phyloP scores from a whole-genome alignment of 495 filamentous ascomycete genomes.

The Aspergillus egyptiacus region DNA sequence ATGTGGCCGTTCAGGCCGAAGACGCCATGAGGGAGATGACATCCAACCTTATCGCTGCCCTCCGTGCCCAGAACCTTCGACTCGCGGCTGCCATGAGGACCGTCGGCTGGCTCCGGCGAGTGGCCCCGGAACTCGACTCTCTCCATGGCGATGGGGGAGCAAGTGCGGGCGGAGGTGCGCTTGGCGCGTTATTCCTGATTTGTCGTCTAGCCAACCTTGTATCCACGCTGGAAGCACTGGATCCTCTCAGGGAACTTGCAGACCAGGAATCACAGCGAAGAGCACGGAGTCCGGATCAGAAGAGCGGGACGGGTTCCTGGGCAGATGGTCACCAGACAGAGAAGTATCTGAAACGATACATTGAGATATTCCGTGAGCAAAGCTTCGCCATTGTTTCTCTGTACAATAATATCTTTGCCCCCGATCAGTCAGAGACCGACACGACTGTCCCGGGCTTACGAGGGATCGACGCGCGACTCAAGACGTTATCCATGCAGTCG shows the following conservation, averaged over 20 bases:
- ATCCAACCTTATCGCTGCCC: conserved; percentile 68
- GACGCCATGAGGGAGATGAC: conserved; percentile 87
- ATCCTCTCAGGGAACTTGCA: conserved; percentile 80
- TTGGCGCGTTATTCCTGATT: conserved; percentile 82
- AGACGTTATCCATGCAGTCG: conserved; percentile 18
- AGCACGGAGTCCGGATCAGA: conserved; percentile 20
- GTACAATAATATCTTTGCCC: conserved; percentile 82
- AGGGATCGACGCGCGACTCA: conserved; percentile 30
- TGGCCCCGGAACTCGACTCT: conserved; percentile 71
- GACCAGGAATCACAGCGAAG: conserved; percentile 69
- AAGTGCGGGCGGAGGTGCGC: conserved; percentile 49
- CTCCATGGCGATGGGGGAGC: conserved; percentile 35
- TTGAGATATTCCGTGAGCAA: conserved; percentile 98
- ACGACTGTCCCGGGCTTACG: conserved; percentile 28
- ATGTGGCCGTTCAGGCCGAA: conserved; percentile 73
- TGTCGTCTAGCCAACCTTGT: conserved; percentile 77
- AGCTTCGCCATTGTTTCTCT: conserved; percentile 91
- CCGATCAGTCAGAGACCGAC: conserved; percentile 37
- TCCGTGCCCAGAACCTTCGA: conserved; percentile 74
- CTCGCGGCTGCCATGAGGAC: conserved; percentile 88
- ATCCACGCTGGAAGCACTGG: conserved; percentile 73
- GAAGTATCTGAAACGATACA: conserved; percentile 86
- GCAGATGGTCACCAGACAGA: conserved; percentile 87
- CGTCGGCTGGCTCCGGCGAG: conserved; percentile 82
- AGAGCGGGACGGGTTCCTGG: conserved; percentile 42